Evolutionary conservation across 2,329 filamentous ascomycete genomes (phyloP).

Genomic region (Pseudogymnoascus sp.): DNA sequence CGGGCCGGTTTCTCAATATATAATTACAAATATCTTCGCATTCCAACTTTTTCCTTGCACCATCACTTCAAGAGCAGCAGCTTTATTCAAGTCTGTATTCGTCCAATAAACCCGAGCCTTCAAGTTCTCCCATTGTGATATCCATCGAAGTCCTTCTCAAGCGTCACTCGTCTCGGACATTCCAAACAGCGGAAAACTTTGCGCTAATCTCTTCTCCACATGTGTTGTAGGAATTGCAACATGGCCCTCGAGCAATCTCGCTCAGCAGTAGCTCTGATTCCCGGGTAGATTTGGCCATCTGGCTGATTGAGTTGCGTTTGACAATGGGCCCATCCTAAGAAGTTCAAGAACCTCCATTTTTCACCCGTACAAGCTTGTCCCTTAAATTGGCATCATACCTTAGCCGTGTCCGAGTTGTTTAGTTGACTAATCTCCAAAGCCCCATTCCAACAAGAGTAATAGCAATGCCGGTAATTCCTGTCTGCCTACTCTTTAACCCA

Average conservation of each 20-base stretch:
- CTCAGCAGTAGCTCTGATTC: not conserved
- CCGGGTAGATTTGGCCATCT: not conserved
- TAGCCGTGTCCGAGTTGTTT: not conserved
- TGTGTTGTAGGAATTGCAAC: not conserved
- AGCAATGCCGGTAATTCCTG: conserved; percentile 60
- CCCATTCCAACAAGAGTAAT: conserved; percentile 60
- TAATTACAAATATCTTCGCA: not conserved
- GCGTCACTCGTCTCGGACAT: not conserved
- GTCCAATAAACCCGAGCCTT: not conserved
- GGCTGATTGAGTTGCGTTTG: not conserved
- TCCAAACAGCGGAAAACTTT: not conserved
- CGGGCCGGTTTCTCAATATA: not conserved
- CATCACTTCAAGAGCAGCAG: not conserved
- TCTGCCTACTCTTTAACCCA: conserved; percentile 60
- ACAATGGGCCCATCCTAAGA: not conserved
- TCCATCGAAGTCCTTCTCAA: not conserved
- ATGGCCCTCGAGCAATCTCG: not conserved
- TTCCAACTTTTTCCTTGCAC: not conserved
- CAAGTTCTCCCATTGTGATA: not conserved
- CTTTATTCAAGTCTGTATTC: not conserved
- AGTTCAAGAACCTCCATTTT: not conserved
- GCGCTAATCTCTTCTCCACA: not conserved
- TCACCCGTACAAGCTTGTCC: not conserved
- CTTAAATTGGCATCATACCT: not conserved
- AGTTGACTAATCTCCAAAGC: conserved; percentile 41